Percentiles rank a stretch among this genome's conserved stretches.
phyloP scores from a whole-genome alignment of 176 grass and related monocot genomes.

The Eleusine coracana region DNA sequence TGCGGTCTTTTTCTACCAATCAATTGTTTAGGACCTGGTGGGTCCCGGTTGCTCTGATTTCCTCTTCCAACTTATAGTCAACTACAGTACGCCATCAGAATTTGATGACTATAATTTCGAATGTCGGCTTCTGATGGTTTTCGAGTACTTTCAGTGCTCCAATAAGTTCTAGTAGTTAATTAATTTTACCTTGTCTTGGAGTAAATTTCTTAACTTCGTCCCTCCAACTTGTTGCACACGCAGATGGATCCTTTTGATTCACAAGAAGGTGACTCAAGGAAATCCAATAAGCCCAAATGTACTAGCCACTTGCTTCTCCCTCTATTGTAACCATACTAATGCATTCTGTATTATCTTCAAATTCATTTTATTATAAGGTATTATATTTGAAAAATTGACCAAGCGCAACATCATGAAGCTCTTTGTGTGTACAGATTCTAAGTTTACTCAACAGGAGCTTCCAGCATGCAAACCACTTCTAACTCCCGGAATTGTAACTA shows the following conservation, averaged over 20 bases:
- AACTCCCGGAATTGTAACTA: constrained; percentile 83
- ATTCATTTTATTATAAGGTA: background rate
- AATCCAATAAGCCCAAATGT: constrained; percentile 84
- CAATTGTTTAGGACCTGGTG: constrained; percentile 15
- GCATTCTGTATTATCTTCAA: background rate
- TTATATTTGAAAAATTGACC: background rate
- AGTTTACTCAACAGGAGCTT: constrained; percentile 94
- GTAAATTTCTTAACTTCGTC: background rate
- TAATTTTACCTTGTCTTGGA: background rate
- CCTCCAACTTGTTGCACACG: background rate
- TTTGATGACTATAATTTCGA: background rate
- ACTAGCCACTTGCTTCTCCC: background rate
- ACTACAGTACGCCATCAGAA: background rate
- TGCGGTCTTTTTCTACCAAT: constrained; percentile 33
- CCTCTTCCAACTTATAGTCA: background rate
- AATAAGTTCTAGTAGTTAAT: background rate
- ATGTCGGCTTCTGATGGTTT: background rate
- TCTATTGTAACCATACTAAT: background rate
- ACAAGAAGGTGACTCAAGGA: constrained; percentile 22
- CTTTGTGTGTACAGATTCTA: constrained; percentile 52
- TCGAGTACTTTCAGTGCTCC: background rate
- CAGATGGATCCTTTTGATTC: constrained; percentile 50
- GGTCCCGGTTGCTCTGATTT: constrained; percentile 21
- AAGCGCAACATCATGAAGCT: background rate
- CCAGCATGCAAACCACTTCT: constrained; percentile 94